Evolutionary conservation across 331 rosid genomes (phyloP), one percentile per base, ranked within the genome.

Genomic region (Pyracantha coccinea): DNA sequence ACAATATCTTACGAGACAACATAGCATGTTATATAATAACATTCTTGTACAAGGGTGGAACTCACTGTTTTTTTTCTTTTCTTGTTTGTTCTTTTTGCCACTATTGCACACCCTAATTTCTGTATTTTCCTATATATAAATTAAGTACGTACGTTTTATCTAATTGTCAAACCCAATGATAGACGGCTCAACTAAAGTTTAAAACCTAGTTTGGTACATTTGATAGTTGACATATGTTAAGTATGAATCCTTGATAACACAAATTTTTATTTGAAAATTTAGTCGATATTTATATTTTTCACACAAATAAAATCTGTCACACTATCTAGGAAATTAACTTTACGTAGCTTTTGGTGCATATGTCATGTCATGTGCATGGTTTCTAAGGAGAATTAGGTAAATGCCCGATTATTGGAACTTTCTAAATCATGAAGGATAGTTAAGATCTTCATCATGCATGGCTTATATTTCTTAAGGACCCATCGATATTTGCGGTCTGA

Each of bases 401-500:
- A 47, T 2, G 17, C 70, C 55, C 74, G 58, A 79, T 68, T 79
- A 47, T 78, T 71, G 63, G 81, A 75, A 77, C 29, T 60, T 69
- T 83, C 81, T 68, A 59, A 68, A 78, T 78, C 80, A 61, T 27
- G 31, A 52, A 63, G 72, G 44, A 7, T 69, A 71, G 81, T 35
- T 33, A 35, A 0, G 44, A 35, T 35, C 63, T 16, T 12, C 54
- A 47, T 16, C 54, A 47, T 16, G 19, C 19, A 14, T 47, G 54
- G 7, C 54, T 47, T 16, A 47, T 47, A 47, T 47, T 47, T 47
- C n/a, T 47, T 47, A 47, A 13, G n/a, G 55, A 47, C 55, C 55
- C 55, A 47, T 47, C 6, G 2, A 13, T 7, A 16, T 47, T 47
- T 47, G 55, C 15, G 55, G 55, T 47, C n/a, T 47, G 16, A 47